Percentiles rank a stretch among this genome's conserved stretches.
Conservation (phyloP, 2,329 filamentous ascomycete species). For the Coniochaeta sp. region DNA sequence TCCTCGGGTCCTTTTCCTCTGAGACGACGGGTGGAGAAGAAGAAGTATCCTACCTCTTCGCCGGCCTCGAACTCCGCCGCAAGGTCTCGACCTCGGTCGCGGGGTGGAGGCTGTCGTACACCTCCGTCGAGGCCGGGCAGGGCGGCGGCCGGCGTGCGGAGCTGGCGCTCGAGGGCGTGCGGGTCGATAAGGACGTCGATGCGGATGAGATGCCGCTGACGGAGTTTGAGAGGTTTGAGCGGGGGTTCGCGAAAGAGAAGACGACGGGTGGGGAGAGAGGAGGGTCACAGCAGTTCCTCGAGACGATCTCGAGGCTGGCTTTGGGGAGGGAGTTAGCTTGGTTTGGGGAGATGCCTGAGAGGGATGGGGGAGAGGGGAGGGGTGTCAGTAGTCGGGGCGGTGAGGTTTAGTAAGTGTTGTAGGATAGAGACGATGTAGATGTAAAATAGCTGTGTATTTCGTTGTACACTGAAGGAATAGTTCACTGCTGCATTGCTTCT, state of each 20-base stretch:
- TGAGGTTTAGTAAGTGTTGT: neutral
- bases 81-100: slow-evolving; percentile 32
- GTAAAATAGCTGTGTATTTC: too few relatives aligned
- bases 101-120: slow-evolving; percentile 41
- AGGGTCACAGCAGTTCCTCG: neutral
- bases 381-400: neutral
- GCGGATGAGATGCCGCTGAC: neutral
- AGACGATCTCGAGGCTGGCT: neutral
- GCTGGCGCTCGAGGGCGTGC: slow-evolving; percentile 34
- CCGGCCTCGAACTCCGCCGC: slow-evolving; percentile 45
- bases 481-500: too few relatives aligned
- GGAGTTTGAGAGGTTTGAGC: neutral
- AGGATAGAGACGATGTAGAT: too few relatives aligned
- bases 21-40: slow-evolving; percentile 10
- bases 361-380: neutral
- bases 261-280: neutral
- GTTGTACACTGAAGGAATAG: too few relatives aligned
- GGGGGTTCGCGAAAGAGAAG: neutral
- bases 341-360: neutral
- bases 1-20: neutral
- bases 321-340: neutral
- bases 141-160: slow-evolving; percentile 44
- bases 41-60: slow-evolving; percentile 30
- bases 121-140: slow-evolving; percentile 41
- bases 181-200: neutral